Evolutionary conservation across 2,329 filamentous ascomycete genomes (phyloP).

Genomic region (Fusarium penzigii): DNA sequence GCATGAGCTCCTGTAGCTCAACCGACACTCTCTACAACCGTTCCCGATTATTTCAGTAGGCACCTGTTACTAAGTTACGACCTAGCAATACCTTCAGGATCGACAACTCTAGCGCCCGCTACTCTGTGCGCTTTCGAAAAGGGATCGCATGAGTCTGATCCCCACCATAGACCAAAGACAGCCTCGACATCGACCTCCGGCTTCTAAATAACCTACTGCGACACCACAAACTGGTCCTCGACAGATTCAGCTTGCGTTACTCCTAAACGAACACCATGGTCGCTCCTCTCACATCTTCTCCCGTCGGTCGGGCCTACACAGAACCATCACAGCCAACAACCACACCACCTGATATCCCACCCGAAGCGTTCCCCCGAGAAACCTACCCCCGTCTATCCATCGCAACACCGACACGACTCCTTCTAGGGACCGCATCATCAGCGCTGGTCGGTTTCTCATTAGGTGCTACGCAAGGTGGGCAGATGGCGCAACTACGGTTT

Average conservation of each 20-base stretch:
- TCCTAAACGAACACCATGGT: conserved; percentile 2
- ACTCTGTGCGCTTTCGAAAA: neutral
- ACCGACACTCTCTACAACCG: conserved; percentile 15
- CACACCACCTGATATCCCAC: conserved; percentile 13
- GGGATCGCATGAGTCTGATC: neutral
- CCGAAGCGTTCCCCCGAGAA: conserved; percentile 30
- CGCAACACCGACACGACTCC: conserved; percentile 64
- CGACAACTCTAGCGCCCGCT: neutral
- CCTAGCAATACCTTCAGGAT: neutral
- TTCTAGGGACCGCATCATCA: conserved; percentile 62
- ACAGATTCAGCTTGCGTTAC: neutral
- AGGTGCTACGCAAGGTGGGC: conserved; percentile 71
- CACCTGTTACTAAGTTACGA: neutral
- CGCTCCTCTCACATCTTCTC: conserved; percentile 10
- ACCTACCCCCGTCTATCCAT: conserved; percentile 57
- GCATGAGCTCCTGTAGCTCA: conserved; percentile 6
- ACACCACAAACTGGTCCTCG: no score
- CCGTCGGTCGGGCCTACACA: conserved; percentile 15
- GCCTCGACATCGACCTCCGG: no score
- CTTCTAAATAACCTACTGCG: no score
- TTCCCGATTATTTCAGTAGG: neutral
- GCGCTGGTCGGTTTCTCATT: conserved; percentile 70
- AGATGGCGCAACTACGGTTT: conserved; percentile 77
- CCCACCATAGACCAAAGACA: neutral
- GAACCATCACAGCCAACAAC: conserved; percentile 1